Evolutionary conservation across 129 eudicot species (phyloP).

Genomic region (Flaveria ramosissima): DNA sequence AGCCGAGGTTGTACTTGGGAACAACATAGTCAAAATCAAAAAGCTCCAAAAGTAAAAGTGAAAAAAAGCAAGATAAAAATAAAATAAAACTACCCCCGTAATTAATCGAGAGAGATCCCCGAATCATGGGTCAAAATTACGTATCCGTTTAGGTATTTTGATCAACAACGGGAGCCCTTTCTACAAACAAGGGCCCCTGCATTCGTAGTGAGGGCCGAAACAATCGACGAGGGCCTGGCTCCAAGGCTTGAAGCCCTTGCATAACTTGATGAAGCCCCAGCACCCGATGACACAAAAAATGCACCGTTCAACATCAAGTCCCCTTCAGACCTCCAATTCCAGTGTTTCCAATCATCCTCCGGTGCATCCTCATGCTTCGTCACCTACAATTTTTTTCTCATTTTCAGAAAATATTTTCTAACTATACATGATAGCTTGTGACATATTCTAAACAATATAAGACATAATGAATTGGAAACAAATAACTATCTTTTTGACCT

Average conservation of each 20-base stretch:
- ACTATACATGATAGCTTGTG: no score
- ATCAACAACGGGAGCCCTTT: slow-evolving; percentile 55
- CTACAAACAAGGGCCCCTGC: slow-evolving; percentile 52
- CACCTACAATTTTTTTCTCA: slow-evolving; percentile 37
- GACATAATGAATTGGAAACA: no score
- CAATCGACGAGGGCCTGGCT: slow-evolving; percentile 50
- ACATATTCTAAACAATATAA: no score
- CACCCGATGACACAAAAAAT: slow-evolving; percentile 50
- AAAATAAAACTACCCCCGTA: slow-evolving; percentile 5
- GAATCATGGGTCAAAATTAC: slow-evolving; percentile 22
- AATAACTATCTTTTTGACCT: not conserved
- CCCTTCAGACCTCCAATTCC: slow-evolving; percentile 38
- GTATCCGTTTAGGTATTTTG: not conserved
- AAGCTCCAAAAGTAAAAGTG: slow-evolving; percentile 16
- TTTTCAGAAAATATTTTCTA: no score
- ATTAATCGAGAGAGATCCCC: not conserved
- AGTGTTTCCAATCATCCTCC: slow-evolving; percentile 47
- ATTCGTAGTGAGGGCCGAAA: slow-evolving; percentile 39
- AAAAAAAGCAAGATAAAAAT: not conserved
- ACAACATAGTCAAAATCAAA: slow-evolving; percentile 36
- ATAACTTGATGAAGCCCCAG: slow-evolving; percentile 52
- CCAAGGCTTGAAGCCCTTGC: slow-evolving; percentile 66
- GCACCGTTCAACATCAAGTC: slow-evolving; percentile 67
- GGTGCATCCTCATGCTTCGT: slow-evolving; percentile 74
- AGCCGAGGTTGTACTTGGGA: slow-evolving; percentile 66